phyloP scores from a whole-genome alignment of 176 grass and related monocot species.

The Raddia guianensis region DNA sequence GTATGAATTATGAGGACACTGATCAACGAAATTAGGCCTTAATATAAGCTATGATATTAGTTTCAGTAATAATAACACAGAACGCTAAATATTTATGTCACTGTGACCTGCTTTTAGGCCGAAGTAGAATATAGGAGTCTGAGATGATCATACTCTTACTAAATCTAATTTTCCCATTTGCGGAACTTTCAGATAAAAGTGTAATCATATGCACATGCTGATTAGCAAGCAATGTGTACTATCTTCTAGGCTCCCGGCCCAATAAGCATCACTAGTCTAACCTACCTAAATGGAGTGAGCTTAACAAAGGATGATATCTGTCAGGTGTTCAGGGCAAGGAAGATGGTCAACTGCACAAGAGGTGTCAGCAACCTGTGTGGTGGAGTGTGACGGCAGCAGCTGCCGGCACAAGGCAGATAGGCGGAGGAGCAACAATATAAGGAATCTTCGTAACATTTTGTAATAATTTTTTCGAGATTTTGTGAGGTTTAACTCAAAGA shows the following conservation, averaged over 20 bases:
- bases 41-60: constrained; percentile 6
- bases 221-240: neutral
- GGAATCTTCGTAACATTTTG: too few species aligned
- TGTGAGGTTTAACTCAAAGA: too few species aligned
- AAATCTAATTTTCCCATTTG: neutral
- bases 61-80: neutral
- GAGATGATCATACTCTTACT: neutral
- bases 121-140: neutral
- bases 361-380: too few species aligned
- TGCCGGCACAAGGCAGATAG: too few species aligned
- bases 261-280: constrained; percentile 12
- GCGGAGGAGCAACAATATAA: too few species aligned
- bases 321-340: too few species aligned
- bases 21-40: constrained; percentile 3
- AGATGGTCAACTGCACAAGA: too few species aligned
- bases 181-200: neutral
- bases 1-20: neutral
- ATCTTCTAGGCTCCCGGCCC: neutral
- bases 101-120: neutral
- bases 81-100: neutral
- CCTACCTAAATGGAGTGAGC: neutral
- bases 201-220: neutral
- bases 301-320: neutral
- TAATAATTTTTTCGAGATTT: too few species aligned
- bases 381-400: too few species aligned